Percentiles rank a stretch among this genome's conserved stretches.
Conservation (phyloP, 2,329 filamentous ascomycete genomes). For the Trichoderma gracile region DNA sequence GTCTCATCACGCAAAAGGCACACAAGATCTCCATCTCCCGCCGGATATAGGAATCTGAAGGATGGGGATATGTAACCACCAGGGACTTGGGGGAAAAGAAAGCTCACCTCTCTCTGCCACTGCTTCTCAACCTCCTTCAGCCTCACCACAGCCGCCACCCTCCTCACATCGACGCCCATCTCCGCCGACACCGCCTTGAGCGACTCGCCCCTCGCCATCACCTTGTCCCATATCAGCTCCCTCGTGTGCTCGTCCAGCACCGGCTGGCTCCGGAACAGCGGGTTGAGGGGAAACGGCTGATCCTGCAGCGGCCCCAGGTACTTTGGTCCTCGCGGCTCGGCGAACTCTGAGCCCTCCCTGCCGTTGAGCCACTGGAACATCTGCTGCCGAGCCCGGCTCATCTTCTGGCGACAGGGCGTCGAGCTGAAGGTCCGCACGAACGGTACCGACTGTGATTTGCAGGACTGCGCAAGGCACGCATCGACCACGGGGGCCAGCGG, state of each 20-base stretch:
- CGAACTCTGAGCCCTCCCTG: constrained; percentile 31
- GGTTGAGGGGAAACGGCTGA: constrained; percentile 74
- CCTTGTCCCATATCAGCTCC: constrained; percentile 70
- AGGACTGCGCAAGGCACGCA: constrained; percentile 25
- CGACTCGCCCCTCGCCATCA: constrained; percentile 65
- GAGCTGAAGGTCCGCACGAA: constrained; percentile 43
- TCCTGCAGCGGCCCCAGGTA: constrained; percentile 44
- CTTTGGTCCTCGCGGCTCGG: constrained; percentile 35
- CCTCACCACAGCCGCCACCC: constrained; percentile 82
- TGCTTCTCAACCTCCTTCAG: constrained; percentile 83
- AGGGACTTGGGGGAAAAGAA: constrained; percentile 14
- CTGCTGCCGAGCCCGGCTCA: constrained; percentile 39
- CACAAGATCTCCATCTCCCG: background rate
- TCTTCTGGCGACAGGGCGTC: constrained; percentile 43
- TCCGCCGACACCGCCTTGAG: constrained; percentile 77
- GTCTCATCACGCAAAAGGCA: constrained; percentile 53
- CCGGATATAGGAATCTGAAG: background rate
- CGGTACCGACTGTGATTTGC: constrained; percentile 27
- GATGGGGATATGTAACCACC: constrained; percentile 26
- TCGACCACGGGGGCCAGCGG: constrained; percentile 38
- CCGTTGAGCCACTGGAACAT: constrained; percentile 45
- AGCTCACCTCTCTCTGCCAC: constrained; percentile 72
- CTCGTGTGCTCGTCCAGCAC: constrained; percentile 74
- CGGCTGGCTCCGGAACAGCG: constrained; percentile 65
- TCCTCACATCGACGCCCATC: constrained; percentile 75